Base-by-base conservation (phyloP, 2,329 filamentous ascomycete species). In the Penicillium vulpinum region DNA sequence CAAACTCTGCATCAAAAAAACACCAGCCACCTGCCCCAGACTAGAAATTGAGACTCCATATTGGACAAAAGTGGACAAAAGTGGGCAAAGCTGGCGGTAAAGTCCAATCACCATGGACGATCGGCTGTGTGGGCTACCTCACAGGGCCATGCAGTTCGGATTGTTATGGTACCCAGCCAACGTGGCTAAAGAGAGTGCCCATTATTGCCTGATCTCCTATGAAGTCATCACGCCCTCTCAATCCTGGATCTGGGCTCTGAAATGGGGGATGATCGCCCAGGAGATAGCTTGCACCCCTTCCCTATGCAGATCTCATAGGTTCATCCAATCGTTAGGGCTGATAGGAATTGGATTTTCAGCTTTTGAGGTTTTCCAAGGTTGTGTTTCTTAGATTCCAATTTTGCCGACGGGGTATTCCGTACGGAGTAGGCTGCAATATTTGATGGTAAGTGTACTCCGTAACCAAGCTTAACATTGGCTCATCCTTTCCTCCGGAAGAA, bases 151-250 rank as follows among this genome's bases (percentile, higher is more conserved):
- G 31, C 44, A 36, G 51, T 43, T 50, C 18, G 39, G 28, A 38
- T 29, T 26, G 22, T 39, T 35, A 39, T 57, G 50, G 58, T 57
- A 54, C 60, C 58, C 51, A 58, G 60, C 60, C 65, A 69, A 67
- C 65, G 64, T 69, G 67, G 67, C 61, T 63, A 62, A 43, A 15
- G 36, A 29, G 31, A 35, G 1, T 4, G 29, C 4, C 29, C 29
- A n/a, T 11, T 35, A 35, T 47, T 45, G 47, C 49, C 38, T 58
- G 46, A 43, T 44, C 15, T 29, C 5, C 10, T n/a, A 61, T 65
- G 63, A 67, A 62, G 62, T 64, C 63, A 65, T 57, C 39, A 18
- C n/a, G n/a, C n/a, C n/a, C n/a, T n/a, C n/a, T n/a, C n/a, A 59
- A 54, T 55, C 60, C 45, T 57, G 51, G 50, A 55, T 56, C 58